A percentile compares a stretch with the other conserved stretches of the same genome.
Conservation (phyloP, 2,329 filamentous ascomycete genomes). For the Cordyceps cicadae region DNA sequence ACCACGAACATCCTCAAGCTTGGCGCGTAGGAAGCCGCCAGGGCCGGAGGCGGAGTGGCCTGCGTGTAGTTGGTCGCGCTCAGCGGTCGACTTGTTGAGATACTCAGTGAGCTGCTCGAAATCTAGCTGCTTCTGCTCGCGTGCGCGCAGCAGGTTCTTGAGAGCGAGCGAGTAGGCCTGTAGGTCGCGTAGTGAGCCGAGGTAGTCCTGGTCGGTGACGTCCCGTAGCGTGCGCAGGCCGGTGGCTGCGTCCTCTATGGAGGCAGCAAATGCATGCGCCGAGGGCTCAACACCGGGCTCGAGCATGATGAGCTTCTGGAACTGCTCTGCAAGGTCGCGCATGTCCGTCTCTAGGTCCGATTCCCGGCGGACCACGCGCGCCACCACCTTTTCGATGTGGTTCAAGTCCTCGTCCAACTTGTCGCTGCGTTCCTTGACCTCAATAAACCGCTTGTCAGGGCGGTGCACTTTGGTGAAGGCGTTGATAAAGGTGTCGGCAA, state of each 20-base stretch:
- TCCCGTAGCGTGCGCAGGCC: conserved; percentile 78
- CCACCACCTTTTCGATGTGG: conserved; percentile 93
- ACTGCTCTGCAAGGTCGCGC: conserved; percentile 83
- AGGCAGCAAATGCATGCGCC: conserved; percentile 77
- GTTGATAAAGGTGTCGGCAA: conserved; percentile 94
- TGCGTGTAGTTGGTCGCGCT: conserved; percentile 69
- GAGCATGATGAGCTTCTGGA: conserved; percentile 82
- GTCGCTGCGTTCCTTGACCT: conserved; percentile 84
- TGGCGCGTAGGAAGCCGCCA: conserved; percentile 79
- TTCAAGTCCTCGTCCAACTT: conserved; percentile 90
- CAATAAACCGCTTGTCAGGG: conserved; percentile 86
- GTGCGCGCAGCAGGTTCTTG: conserved; percentile 79
- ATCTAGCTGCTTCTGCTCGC: conserved; percentile 96
- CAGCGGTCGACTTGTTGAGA: conserved; percentile 78
- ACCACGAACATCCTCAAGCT: conserved; percentile 92
- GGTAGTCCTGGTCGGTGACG: conserved; percentile 89
- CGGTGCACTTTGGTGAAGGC: conserved; percentile 96
- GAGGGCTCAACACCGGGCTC: conserved; percentile 80
- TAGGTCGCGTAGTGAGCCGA: conserved; percentile 90
- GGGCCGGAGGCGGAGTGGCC: conserved; percentile 61
- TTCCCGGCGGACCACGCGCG: conserved; percentile 79
- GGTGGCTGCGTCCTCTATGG: conserved; percentile 72
- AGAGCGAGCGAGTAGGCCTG: conserved; percentile 84
- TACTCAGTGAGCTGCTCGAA: conserved; percentile 95
- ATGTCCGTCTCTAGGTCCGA: conserved; percentile 82